A percentile compares a stretch with the other conserved stretches of the same genome.
Conservation (phyloP, 163 green algal genomes). For the Volvox carteri region DNA sequence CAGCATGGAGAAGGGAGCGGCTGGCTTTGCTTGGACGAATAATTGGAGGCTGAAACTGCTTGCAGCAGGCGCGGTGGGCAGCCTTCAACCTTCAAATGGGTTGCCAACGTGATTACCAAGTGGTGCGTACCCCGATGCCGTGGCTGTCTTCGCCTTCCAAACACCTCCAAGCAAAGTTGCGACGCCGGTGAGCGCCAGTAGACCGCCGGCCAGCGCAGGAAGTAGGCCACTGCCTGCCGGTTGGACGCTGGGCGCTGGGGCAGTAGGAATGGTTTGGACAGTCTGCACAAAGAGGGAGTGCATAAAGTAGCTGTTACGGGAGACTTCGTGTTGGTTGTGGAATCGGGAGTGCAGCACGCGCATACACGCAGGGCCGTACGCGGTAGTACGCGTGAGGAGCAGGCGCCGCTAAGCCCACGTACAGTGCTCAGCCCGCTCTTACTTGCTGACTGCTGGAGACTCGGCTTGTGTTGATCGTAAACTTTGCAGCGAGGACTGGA, state of each 20-base stretch:
- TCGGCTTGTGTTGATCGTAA: constrained; percentile 10
- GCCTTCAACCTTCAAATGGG: too few species aligned
- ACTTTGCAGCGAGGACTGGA: neutral
- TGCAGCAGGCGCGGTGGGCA: too few species aligned
- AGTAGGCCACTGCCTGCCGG: neutral
- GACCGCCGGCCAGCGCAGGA: neutral
- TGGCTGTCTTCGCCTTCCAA: neutral
- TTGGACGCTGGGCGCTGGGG: neutral
- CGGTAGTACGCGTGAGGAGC: neutral
- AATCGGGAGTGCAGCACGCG: neutral
- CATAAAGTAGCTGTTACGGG: neutral
- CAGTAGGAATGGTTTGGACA: neutral
- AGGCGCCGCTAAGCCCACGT: neutral
- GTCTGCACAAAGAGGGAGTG: neutral
- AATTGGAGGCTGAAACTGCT: too few species aligned
- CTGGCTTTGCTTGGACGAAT: too few species aligned
- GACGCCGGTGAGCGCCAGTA: neutral
- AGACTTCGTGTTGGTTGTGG: neutral
- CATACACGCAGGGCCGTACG: neutral
- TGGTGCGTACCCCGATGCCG: neutral
- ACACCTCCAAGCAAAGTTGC: neutral
- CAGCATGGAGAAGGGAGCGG: too few species aligned
- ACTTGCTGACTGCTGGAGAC: neutral
- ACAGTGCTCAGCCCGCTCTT: neutral
- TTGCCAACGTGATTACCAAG: neutral